Evolutionary conservation across 192 early-diverging fungal genomes (phyloP).

Genomic region (Coemansia sp.): DNA sequence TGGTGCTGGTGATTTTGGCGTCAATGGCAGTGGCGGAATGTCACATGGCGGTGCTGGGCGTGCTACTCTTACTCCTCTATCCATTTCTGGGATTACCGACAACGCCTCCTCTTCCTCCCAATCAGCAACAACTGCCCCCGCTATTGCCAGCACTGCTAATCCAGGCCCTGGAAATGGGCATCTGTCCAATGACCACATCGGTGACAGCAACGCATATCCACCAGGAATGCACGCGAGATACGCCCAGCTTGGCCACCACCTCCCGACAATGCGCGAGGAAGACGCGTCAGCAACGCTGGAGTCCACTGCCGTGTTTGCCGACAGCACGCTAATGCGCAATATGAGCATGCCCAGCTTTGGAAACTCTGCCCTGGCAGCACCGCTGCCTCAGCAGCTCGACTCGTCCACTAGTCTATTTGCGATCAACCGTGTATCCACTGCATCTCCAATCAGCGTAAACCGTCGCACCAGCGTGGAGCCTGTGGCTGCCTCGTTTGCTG

Average conservation of each 20-base stretch:
- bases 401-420: constrained; percentile 2
- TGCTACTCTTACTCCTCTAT: neutral
- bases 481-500: neutral
- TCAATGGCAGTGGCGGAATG: constrained; percentile 23
- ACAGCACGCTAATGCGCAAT: constrained; percentile 41
- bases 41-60: constrained; percentile 25
- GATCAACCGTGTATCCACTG: constrained; percentile 10
- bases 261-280: constrained; percentile 52
- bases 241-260: constrained; percentile 31
- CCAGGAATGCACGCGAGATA: constrained; percentile 17
- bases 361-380: constrained; percentile 9
- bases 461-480: constrained; percentile 6
- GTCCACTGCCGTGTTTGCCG: constrained; percentile 8
- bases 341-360: constrained; percentile 29
- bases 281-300: constrained; percentile 10
- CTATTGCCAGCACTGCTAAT: constrained; percentile 4
- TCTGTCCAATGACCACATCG: neutral
- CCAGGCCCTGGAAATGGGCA: neutral
- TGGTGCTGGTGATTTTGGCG: constrained; percentile 5
- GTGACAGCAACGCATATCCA: constrained; percentile 8
- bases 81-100: constrained; percentile 3
- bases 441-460: constrained; percentile 13
- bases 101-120: constrained; percentile 10
- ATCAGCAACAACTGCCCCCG: neutral
- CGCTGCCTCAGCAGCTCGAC: constrained; percentile 11